Evolutionary conservation across 1,284 basidiomycete species (phyloP).

Genomic region (Irpex rosettiformis): DNA sequence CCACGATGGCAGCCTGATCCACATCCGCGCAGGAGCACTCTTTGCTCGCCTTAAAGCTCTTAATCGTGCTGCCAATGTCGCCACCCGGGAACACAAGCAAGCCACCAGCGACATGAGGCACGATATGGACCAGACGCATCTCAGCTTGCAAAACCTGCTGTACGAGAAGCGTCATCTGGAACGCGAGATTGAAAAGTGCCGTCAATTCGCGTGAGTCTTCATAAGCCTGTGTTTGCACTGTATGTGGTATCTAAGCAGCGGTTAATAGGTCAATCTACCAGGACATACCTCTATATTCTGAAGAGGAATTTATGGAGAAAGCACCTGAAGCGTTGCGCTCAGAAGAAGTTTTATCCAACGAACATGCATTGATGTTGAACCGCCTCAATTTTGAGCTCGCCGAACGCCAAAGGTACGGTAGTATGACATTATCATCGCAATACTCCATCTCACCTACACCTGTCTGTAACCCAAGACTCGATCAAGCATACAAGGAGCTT

Average conservation of each 20-base stretch:
- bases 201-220: conserved; percentile 72
- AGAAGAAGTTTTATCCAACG: conserved; percentile 54
- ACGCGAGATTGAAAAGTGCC: conserved; percentile 82
- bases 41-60: conserved; percentile 72
- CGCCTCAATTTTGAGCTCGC: conserved; percentile 77
- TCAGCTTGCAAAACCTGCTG: conserved; percentile 75
- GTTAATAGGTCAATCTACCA: conserved; percentile 64
- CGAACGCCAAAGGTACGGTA: conserved; percentile 70
- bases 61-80: conserved; percentile 68
- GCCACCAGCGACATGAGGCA: conserved; percentile 69
- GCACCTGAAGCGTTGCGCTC: conserved; percentile 66
- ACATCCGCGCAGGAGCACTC: conserved; percentile 66
- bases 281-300: conserved; percentile 66
- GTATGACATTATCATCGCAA: conserved; percentile 14
- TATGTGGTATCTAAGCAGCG: neutral
- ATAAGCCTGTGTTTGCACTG: neutral
- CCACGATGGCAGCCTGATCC: conserved; percentile 49
- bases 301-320: conserved; percentile 61
- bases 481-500: conserved; percentile 63
- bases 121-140: conserved; percentile 81
- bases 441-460: conserved; percentile 11
- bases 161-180: conserved; percentile 84
- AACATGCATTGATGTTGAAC: conserved; percentile 79
- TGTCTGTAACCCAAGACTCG: conserved; percentile 37
- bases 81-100: conserved; percentile 66